These are phyloP conservation scores for Sporothrix dimorphospora DNA, from an alignment of 2,329 filamentous ascomycete genomes.

Conservation along the genomic window DNA sequence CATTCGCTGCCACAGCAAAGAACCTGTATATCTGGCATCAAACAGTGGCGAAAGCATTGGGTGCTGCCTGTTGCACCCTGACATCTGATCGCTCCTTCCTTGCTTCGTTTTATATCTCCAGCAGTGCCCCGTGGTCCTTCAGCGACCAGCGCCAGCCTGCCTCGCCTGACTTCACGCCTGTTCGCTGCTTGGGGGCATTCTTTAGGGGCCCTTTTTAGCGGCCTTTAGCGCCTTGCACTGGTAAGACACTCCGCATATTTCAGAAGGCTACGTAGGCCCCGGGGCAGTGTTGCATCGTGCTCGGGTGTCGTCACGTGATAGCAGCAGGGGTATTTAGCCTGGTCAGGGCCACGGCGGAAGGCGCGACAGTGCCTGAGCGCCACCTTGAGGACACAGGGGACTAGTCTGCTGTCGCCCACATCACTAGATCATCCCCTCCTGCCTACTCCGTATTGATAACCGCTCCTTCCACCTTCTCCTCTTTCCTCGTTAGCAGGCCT, in stretches of 20 bases:
- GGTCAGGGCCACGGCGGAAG: background rate
- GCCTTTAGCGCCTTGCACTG: background rate
- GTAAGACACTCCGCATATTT: background rate
- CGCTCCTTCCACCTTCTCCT: conserved; percentile 23
- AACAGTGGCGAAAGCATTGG: conserved; percentile 5
- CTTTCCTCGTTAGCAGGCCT: background rate
- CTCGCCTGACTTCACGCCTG: background rate
- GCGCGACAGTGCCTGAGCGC: background rate
- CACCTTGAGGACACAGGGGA: background rate
- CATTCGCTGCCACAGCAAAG: background rate
- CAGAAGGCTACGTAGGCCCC: conserved; percentile 6
- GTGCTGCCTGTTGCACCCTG: conserved; percentile 5
- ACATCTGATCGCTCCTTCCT: background rate
- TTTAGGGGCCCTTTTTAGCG: background rate
- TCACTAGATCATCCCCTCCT: conserved; percentile 20
- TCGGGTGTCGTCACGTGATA: background rate
- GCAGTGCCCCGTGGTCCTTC: background rate
- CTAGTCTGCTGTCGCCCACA: background rate
- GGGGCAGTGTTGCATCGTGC: background rate
- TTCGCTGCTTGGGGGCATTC: background rate
- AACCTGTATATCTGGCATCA: background rate
- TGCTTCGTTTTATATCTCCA: background rate
- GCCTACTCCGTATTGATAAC: conserved; percentile 20
- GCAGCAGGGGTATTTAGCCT: conserved; percentile 11
- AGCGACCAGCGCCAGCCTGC: background rate